phyloP scores from a whole-genome alignment of 2,329 filamentous ascomycete species.

The Colletotrichum sp. region DNA sequence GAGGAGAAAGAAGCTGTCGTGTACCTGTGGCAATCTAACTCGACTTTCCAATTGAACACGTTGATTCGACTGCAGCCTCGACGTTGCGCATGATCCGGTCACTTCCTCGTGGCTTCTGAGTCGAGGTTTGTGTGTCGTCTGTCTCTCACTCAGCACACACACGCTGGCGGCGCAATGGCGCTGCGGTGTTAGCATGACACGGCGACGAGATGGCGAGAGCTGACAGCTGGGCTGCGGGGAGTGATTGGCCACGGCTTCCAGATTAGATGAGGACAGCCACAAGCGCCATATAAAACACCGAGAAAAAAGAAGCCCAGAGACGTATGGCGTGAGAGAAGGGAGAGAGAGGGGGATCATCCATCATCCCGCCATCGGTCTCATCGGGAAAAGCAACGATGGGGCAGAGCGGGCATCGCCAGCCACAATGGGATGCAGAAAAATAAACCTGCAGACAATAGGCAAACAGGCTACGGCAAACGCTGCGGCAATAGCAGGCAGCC shows the following conservation, averaged over 20 bases:
- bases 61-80: not conserved
- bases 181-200: not conserved
- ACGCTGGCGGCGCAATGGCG: not conserved
- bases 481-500: not conserved
- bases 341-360: slow-evolving; percentile 4
- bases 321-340: slow-evolving; percentile 6
- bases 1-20: slow-evolving; percentile 4
- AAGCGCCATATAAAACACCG: slow-evolving; percentile 3
- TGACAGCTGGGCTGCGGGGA: not conserved
- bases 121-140: not conserved
- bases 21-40: slow-evolving; percentile 6
- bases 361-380: not conserved
- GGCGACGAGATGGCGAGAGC: slow-evolving; percentile 1
- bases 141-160: not conserved
- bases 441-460: not conserved
- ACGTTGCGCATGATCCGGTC: not conserved
- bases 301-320: slow-evolving; percentile 5
- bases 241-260: slow-evolving; percentile 3
- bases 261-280: slow-evolving; percentile 12
- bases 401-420: not conserved
- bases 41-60: not conserved
- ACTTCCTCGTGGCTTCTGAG: not conserved
- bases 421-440: slow-evolving; percentile 5
- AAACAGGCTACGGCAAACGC: not conserved
- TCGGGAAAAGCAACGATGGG: slow-evolving; percentile 9